Evolutionary conservation across 129 eudicot genomes (phyloP), one percentile per base, ranked within the genome.

Genomic region (carrot (Daucus carota)): DNA sequence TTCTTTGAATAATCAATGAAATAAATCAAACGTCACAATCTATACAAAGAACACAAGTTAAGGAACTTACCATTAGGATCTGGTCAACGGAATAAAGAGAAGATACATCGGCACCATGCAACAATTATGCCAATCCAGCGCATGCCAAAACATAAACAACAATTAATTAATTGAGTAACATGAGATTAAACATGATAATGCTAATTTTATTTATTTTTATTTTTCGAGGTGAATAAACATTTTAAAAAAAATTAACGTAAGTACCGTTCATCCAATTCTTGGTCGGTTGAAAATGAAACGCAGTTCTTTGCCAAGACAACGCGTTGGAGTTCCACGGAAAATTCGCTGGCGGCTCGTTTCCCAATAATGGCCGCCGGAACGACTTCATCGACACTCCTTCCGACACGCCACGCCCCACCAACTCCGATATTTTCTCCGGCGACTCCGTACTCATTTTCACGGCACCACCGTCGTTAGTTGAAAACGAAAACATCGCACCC

Each of bases 41-140:
- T 9, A 22, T 8, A 9, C 8, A 14, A 54, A 31, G 15, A 15
- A 57, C 65, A 24, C 4, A 24, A 57, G 6, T 54, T 10, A 1
- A 5, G 20, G 8, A 29, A 74, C 87, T 60, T 80, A 84, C 87
- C 87, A 77, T 84, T 84, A 59, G 87, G 87, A 84, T 84, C 87
- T 84, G 73, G 62, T 67, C 72, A 80, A 72, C 50, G 50, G 41
- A 59, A 79, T 22, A 18, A 79, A 75, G 77, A 78, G 77, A 69
- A 24, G 20, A 73, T 71, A 42, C 74, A 57, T 40, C 48, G 54
- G 18, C 87, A 69, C 75, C n/a, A 15, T 71, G 81, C 63, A 81
- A 54, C 32, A 74, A 47, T 71, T 33, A 45, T 41, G 78, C 62
- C 63, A 70, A 18, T 44, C 46, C 75, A 84, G 70, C 84, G 78